phyloP scores from a whole-genome alignment of 331 rosid genomes.

The Quercus tomentella region DNA sequence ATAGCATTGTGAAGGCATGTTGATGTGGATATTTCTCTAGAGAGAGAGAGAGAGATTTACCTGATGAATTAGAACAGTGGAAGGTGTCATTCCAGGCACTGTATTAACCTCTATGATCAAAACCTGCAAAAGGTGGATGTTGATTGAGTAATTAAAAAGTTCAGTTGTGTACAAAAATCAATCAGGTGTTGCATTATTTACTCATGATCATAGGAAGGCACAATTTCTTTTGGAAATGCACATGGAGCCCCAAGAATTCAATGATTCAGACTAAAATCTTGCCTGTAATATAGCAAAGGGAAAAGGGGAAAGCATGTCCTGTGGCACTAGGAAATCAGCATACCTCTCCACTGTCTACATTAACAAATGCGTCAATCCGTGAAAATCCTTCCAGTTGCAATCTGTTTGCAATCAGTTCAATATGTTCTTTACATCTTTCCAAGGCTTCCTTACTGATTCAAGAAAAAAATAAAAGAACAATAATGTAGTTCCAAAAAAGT shows the following conservation, averaged over 20 bases:
- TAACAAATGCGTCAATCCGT: constrained; percentile 86
- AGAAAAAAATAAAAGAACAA: not conserved
- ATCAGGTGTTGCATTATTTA: not conserved
- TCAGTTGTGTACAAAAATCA: not conserved
- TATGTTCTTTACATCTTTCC: constrained; percentile 57
- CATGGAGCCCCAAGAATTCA: not conserved
- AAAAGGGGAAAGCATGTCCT: not conserved
- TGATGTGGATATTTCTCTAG: not conserved
- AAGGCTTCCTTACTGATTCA: constrained; percentile 57
- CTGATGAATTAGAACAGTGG: constrained; percentile 96
- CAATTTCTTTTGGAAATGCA: not conserved
- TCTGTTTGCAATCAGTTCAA: constrained; percentile 79
- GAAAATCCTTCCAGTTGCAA: constrained; percentile 90
- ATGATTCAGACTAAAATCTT: not conserved
- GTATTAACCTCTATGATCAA: constrained; percentile 91
- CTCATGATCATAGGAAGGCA: not conserved
- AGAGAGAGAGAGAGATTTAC: constrained; percentile 27
- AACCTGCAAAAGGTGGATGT: constrained; percentile 46
- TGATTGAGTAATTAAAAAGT: constrained; percentile 18
- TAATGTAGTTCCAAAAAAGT: not conserved
- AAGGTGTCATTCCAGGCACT: constrained; percentile 98
- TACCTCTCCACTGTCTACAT: constrained; percentile 92
- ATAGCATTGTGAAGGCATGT: not conserved
- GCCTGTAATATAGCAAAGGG: not conserved
- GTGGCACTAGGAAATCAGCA: constrained; percentile 15